These are phyloP conservation scores for Lepiota venenata DNA, from an alignment of 768 basidiomycete genomes.

Conservation along the genomic window DNA sequence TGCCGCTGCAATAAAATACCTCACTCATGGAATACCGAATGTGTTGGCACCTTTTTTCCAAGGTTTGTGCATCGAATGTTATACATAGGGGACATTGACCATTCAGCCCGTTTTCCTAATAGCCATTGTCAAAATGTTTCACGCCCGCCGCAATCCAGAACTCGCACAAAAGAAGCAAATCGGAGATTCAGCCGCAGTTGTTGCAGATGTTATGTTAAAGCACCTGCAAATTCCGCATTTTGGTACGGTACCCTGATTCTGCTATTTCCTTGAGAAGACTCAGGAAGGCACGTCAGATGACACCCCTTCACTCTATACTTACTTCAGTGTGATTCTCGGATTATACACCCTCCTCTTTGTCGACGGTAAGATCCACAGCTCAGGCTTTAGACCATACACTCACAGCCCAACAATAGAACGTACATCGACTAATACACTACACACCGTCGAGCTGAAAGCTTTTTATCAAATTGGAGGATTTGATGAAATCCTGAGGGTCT, in stretches of 20 bases:
- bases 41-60: constrained; percentile 83
- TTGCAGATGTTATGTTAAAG: constrained; percentile 71
- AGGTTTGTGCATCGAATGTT: constrained; percentile 40
- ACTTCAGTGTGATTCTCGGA: constrained; percentile 45
- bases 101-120: neutral
- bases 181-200: constrained; percentile 55
- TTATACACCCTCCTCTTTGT: constrained; percentile 42
- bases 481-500: constrained; percentile 59
- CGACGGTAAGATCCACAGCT: constrained; percentile 35
- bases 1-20: constrained; percentile 71
- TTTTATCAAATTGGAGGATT: constrained; percentile 75
- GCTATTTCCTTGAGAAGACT: neutral
- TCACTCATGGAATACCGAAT: constrained; percentile 74
- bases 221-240: constrained; percentile 55
- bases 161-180: constrained; percentile 75
- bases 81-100: neutral
- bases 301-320: constrained; percentile 36
- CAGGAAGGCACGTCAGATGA: constrained; percentile 19
- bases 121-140: constrained; percentile 89
- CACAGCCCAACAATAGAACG: constrained; percentile 53
- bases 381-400: constrained; percentile 10
- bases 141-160: constrained; percentile 77
- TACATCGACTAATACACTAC: constrained; percentile 65
- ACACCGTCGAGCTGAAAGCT: constrained; percentile 77
- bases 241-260: constrained; percentile 38